Base-by-base conservation (phyloP, 2,329 filamentous ascomycete species). In the Penicillium decumbens region DNA sequence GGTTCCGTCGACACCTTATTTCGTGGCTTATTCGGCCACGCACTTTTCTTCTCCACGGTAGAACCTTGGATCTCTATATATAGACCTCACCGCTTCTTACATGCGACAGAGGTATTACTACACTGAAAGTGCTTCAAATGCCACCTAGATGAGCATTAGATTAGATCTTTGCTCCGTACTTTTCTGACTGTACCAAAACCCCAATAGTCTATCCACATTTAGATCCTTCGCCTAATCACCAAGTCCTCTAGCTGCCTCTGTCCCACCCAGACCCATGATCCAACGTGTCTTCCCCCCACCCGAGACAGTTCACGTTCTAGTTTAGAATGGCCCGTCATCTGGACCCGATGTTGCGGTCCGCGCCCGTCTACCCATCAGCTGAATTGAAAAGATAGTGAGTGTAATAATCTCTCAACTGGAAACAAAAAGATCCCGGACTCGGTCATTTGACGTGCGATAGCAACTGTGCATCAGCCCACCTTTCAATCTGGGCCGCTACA, bases 231-330 rank as follows among this genome's bases (percentile, higher is more conserved):
- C 20, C 20, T 23, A 23, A 23, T 23, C 20, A 6, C 33, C 18
- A 35, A 35, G 15, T 35, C 33, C 15, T 20, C 33, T 18, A 23
- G 33, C 33, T 37, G 18, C 7, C 27, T 30, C 20, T 38, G 53
- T 55, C 38, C 53, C 53, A 50, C 53, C 28, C 23, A 33, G 54
- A 47, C 47, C 54, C 54, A 53, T 53, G 45, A 45, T 55, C 42
- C 51, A 56, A 54, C 54, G 54, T 57, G 54, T 55, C 46, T 49
- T 38, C 15, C 32, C 44, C 43, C 53, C 53, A 53, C 52, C 43
- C 28, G 25, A 49, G 35, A 44, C 33, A 18, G 33, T 37, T 20
- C 33, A 23, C 33, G 20, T 40, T 25, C 29, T 28, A 23, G 28
- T 41, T 45, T 47, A 23, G 23, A 23, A n/a, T 12, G 18, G 18